A percentile compares a stretch with the other conserved stretches of the same genome.
These are phyloP conservation scores for Croton laevigatus DNA, from an alignment of 441 rosid species.

Conservation along the genomic window DNA sequence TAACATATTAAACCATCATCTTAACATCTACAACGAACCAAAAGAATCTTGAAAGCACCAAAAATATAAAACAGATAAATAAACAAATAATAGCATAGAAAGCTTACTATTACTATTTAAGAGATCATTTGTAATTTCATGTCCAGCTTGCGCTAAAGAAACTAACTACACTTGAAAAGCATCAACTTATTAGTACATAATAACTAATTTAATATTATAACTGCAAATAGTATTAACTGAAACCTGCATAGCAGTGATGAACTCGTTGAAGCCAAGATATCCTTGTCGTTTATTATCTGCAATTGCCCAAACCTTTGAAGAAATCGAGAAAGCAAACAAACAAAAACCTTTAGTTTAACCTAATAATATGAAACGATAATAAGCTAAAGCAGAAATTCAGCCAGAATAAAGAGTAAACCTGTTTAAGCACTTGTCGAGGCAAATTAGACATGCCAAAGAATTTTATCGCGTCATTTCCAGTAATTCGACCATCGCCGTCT, in stretches of 20 bases:
- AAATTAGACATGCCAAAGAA: conserved; percentile 78
- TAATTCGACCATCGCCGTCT: conserved; percentile 86
- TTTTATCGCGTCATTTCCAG: conserved; percentile 85
- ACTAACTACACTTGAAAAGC: conserved; percentile 50
- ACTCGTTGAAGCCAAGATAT: conserved; percentile 76
- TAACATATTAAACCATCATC: conserved; percentile 1
- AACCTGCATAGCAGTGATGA: conserved; percentile 85
- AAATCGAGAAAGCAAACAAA: neutral
- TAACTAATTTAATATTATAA: neutral
- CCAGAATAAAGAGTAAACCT: conserved; percentile 37
- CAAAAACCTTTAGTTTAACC: neutral
- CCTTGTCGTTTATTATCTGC: conserved; percentile 87
- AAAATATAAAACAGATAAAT: neutral
- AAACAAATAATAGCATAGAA: neutral
- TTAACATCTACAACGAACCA: neutral
- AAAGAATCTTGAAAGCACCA: neutral
- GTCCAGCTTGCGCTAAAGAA: conserved; percentile 79
- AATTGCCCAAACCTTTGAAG: conserved; percentile 78
- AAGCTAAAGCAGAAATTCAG: neutral
- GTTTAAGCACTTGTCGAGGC: conserved; percentile 78
- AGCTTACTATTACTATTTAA: conserved; percentile 46
- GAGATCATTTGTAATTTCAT: conserved; percentile 54
- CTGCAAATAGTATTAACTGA: neutral
- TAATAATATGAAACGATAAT: neutral
- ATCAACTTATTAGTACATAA: neutral